Evolutionary conservation across 257 asterid species (phyloP), one percentile per base, ranked within the genome.

Genomic region (Coffea eugenioides): DNA sequence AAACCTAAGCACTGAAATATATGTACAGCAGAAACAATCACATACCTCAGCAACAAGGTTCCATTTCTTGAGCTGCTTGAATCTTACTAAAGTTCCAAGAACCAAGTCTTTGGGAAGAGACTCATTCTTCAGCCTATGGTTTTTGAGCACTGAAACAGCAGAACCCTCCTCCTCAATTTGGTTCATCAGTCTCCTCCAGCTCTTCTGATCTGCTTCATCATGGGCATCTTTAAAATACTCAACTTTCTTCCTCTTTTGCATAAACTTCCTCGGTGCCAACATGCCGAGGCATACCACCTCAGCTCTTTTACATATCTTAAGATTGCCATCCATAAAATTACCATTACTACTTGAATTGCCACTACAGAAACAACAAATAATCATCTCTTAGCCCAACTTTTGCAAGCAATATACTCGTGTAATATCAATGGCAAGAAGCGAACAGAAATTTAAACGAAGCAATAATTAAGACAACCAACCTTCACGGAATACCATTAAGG

Each of bases 31-130:
- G 27, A 73, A 52, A 62, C 31, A 61, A 51, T 43, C 69, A 77
- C 57, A 73, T 85, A 95, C 99, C 99, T 96, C 98, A 81, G 95
- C 66, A 77, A 96, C 98, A 82, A 94, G 92, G 87, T 90, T 87
- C 99, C 99, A 94, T 82, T 92, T 96, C 93, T 90, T 94, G 84
- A 94, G 97, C 90, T 96, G 99, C 88, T 96, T 96, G 81, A 96
- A 96, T 84, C 98, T 89, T 82, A 91, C 84, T 54, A 94, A 90
- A 43, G 97, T 96, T 75, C 99, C 99, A 18, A 96, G 90, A 75
- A 96, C 88, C 75, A 92, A 81, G 84, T 89, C 90, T 85, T 94
- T 96, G 1, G 98, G 97, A 82, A 94, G 86, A 61, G 91, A 71
- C 86, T 90, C 85, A 66, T 85, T 88, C 92, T 94, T 92, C 74